Evolutionary conservation across 2,329 filamentous ascomycete species (phyloP).

Genomic region (Colletotrichum eleusines): DNA sequence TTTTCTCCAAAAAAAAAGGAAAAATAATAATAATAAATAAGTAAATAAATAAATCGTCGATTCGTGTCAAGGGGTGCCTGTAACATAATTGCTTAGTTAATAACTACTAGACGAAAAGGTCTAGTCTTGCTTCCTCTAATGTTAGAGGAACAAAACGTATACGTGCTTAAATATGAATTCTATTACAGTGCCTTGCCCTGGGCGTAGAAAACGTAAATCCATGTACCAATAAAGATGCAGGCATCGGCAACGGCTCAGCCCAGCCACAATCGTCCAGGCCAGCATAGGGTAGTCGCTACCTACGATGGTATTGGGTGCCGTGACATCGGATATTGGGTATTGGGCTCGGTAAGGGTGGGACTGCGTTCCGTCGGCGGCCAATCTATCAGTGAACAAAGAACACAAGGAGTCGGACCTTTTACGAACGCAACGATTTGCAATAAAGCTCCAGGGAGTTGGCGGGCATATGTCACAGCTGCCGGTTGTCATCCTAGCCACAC

Average conservation of each 20-base stretch:
- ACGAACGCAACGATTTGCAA: not conserved
- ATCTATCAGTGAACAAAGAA: slow-evolving; percentile 3
- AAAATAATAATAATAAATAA: too few species aligned
- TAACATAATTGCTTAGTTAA: too few species aligned
- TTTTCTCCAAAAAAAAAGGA: too few species aligned
- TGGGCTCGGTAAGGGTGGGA: slow-evolving; percentile 35
- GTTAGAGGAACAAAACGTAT: too few species aligned
- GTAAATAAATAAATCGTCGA: not conserved
- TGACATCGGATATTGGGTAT: slow-evolving; percentile 40
- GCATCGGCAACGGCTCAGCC: not conserved
- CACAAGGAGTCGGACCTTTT: not conserved
- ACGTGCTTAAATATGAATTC: too few species aligned
- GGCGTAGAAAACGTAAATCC: slow-evolving; percentile 12
- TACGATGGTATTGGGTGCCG: slow-evolving; percentile 32
- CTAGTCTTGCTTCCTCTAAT: too few species aligned
- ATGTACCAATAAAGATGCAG: not conserved
- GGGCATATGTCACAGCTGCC: not conserved
- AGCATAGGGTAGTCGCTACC: slow-evolving; percentile 33
- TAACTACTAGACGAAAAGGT: too few species aligned
- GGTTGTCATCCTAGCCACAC: not conserved
- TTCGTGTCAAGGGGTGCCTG: slow-evolving; percentile 3
- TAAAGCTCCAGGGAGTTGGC: not conserved
- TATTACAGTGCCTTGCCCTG: slow-evolving; percentile 12
- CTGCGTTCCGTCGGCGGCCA: slow-evolving; percentile 6
- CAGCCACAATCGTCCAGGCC: slow-evolving; percentile 2